A percentile compares a stretch with the other conserved stretches of the same genome.
Evolutionary conservation across 257 asterid species (phyloP).

Genomic region (Nicotiana attenuata): DNA sequence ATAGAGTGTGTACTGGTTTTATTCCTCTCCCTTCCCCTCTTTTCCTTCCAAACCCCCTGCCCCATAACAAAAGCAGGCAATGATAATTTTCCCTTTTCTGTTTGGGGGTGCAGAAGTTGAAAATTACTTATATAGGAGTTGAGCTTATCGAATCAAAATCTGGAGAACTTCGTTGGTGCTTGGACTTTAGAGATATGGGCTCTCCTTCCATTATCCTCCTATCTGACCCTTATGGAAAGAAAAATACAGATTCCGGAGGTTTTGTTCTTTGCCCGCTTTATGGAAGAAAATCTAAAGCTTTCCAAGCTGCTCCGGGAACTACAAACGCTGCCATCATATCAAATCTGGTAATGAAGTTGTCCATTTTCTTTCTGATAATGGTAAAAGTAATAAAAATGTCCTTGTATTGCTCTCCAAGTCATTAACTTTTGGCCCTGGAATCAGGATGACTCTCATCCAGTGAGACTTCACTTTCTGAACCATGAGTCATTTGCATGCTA

Average conservation of each 20-base stretch:
- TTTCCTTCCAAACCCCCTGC: neutral
- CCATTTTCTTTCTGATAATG: neutral
- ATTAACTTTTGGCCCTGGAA: neutral
- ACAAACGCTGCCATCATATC: slow-evolving; percentile 63
- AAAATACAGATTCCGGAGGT: slow-evolving; percentile 65
- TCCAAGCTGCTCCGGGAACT: slow-evolving; percentile 95
- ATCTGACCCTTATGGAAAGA: slow-evolving; percentile 78
- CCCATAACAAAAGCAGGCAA: neutral
- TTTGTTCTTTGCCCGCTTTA: slow-evolving; percentile 86
- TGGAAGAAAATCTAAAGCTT: slow-evolving; percentile 98
- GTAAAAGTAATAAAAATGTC: slow-evolving; percentile 8
- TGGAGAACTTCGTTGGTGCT: slow-evolving; percentile 96
- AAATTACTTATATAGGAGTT: slow-evolving; percentile 77
- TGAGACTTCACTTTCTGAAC: neutral
- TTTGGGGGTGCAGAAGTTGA: slow-evolving; percentile 62
- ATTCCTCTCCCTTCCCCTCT: neutral
- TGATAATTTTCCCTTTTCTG: slow-evolving; percentile 16
- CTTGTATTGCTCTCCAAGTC: slow-evolving; percentile 6
- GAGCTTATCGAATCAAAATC: slow-evolving; percentile 80
- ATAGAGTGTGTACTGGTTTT: neutral
- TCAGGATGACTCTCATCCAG: slow-evolving; percentile 2
- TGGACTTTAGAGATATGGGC: slow-evolving; percentile 98
- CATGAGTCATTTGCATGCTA: neutral
- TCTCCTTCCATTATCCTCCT: slow-evolving; percentile 81
- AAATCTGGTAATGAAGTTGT: slow-evolving; percentile 48